Base-by-base conservation (phyloP, 2,329 filamentous ascomycete species). In the Lasiodiplodia sp. region DNA sequence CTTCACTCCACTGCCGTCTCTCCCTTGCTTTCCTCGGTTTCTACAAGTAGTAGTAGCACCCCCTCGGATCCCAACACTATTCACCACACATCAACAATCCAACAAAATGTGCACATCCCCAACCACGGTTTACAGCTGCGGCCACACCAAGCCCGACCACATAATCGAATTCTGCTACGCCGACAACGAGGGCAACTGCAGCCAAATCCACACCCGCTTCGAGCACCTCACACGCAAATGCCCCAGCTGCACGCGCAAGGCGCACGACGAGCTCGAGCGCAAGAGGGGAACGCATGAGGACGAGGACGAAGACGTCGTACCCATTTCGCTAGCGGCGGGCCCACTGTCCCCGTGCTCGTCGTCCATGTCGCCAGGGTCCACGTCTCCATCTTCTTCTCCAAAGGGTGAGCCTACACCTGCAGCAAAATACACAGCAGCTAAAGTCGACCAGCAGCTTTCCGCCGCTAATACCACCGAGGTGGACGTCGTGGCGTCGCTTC, bases 61-160 rank as follows among this genome's bases (percentile, higher is more conserved):
- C 31, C 11, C 40, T 64, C 60, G 44, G 23, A 25, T 8, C 47
- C 16, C 28, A 37, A 37, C 40, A 23, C 7, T 23, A 40, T 10
- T 47, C 40, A 31, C 18, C 40, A 51, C 10, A 38, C 23, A 38
- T 4, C 11, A 12, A 37, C 12, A 52, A 64, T 3, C 34, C n/a
- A 49, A 16, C 12, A 38, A 10, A 16, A 64, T 64, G 60, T 64
- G 60, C 60, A 64, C 60, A 31, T 64, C 60, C 14, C 60, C 60
- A 12, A 64, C 28, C 60, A 64, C 60, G 28, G 37, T 64, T 28
- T 64, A 64, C 47, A 64, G 31, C 60, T 64, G 60, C 60, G 60
- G 60, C 60, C 60, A 64, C 44, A 38, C 31, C 60, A 64, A 64
- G 60, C 60, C 60, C n/a, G 60, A 64, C 60, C 60, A 38, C 60